Conservation (phyloP, 805 yeast genomes). For the Monosporozyma aerobia region DNA sequence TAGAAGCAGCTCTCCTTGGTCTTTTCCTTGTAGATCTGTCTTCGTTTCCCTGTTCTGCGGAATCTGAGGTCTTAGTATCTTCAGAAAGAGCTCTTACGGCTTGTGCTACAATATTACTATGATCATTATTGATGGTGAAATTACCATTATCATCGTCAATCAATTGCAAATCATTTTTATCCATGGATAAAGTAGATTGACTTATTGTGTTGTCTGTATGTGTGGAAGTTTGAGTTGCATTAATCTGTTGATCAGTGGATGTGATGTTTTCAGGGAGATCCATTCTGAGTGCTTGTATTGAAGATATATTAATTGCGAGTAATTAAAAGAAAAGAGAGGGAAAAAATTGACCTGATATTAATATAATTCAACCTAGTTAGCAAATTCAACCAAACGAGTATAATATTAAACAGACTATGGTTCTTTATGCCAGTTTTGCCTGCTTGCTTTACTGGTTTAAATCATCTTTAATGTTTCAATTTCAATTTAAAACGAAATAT, state of each 20-base stretch:
- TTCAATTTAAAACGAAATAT: not conserved
- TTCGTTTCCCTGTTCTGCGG: not conserved
- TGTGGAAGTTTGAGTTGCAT: not conserved
- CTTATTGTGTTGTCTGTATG: not conserved
- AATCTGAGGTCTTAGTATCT: not conserved
- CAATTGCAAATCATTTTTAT: not conserved
- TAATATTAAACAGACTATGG: not conserved
- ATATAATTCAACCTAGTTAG: not conserved
- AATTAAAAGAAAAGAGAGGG: not conserved
- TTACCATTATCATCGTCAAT: not conserved
- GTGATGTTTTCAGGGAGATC: not conserved
- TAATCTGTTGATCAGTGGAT: not conserved
- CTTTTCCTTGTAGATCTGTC: slow-evolving; percentile 3
- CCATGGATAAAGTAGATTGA: not conserved
- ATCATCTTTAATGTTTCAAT: not conserved
- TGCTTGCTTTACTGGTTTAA: not conserved
- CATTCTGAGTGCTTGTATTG: not conserved
- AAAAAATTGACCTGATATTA: not conserved
- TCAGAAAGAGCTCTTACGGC: not conserved
- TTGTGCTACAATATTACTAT: not conserved
- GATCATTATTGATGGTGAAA: not conserved
- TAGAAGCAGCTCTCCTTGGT: slow-evolving; percentile 9
- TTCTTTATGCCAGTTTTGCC: not conserved
- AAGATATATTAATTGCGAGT: not conserved
- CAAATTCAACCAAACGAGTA: not conserved